These are phyloP conservation scores for Dalbergia cochinchinensis DNA, from an alignment of 306 rosid genomes.

Conservation along the genomic window DNA sequence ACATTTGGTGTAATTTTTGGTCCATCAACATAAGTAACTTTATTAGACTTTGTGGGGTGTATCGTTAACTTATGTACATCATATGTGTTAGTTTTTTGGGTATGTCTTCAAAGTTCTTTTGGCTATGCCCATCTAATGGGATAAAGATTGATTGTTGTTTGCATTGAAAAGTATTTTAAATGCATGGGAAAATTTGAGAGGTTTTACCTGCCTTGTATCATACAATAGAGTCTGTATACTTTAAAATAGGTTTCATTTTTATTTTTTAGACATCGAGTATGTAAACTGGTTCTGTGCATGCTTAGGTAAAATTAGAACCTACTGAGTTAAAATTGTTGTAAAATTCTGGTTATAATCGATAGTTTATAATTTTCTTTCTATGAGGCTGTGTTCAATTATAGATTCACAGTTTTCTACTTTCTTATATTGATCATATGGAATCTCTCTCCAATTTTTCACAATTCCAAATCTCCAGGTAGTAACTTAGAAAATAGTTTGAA, in stretches of 20 bases:
- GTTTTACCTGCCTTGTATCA: background rate
- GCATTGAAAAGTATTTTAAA: background rate
- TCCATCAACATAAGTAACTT: background rate
- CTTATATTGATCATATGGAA: conserved; percentile 1
- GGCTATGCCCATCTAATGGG: background rate
- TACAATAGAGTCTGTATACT: background rate
- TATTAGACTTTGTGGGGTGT: no score
- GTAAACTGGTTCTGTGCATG: background rate
- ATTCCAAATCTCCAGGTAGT: conserved; percentile 45
- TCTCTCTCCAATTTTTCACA: conserved; percentile 33
- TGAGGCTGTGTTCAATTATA: background rate
- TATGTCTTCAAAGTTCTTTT: background rate
- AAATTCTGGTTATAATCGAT: background rate
- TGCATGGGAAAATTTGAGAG: background rate
- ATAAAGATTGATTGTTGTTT: background rate
- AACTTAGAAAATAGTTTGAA: conserved; percentile 47
- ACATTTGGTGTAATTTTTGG: background rate
- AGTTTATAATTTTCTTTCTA: conserved; percentile 21
- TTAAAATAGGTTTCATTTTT: background rate
- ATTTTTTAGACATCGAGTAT: background rate
- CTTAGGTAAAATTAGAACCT: background rate
- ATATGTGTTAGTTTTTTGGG: background rate
- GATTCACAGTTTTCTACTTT: conserved; percentile 29
- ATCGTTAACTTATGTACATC: no score
- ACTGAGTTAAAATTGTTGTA: background rate